These are phyloP conservation scores for Arxiozyma slooffiae DNA, from an alignment of 1,139 yeast species.

Conservation along the genomic window DNA sequence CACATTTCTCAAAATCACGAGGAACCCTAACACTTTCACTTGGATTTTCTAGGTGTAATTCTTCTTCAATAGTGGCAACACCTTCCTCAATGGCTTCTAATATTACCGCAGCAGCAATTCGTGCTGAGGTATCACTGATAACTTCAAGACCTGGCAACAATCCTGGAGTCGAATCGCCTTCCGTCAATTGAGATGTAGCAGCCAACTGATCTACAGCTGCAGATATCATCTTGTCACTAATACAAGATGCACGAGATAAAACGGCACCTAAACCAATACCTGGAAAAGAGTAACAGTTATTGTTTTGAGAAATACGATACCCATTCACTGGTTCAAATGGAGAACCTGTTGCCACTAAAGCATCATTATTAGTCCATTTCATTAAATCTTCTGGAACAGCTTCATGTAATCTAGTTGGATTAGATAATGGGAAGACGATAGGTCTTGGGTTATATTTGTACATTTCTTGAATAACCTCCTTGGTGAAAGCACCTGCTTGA, in stretches of 20 bases:
- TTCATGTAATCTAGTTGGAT: slow-evolving; percentile 92
- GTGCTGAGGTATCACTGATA: slow-evolving; percentile 78
- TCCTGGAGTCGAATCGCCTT: slow-evolving; percentile 72
- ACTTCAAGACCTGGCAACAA: slow-evolving; percentile 79
- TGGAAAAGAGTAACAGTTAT: slow-evolving; percentile 94
- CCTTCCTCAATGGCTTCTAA: slow-evolving; percentile 82
- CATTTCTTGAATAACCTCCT: slow-evolving; percentile 79
- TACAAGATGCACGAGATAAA: slow-evolving; percentile 66
- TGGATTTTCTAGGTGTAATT: slow-evolving; percentile 36
- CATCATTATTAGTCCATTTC: slow-evolving; percentile 86
- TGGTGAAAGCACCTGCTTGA: slow-evolving; percentile 88
- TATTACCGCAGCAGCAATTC: slow-evolving; percentile 88
- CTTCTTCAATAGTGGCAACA: slow-evolving; percentile 60
- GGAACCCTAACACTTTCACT: slow-evolving; percentile 69
- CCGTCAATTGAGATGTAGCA: slow-evolving; percentile 60
- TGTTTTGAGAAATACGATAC: slow-evolving; percentile 78
- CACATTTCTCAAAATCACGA: slow-evolving; percentile 66
- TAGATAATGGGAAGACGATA: slow-evolving; percentile 87
- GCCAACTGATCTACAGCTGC: slow-evolving; percentile 94
- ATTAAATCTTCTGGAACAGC: slow-evolving; percentile 84
- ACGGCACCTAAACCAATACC: slow-evolving; percentile 96
- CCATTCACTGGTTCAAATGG: slow-evolving; percentile 92
- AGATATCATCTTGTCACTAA: slow-evolving; percentile 83
- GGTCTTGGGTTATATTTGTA: slow-evolving; percentile 79
- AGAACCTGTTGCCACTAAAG: slow-evolving; percentile 94